Percentiles rank a stretch among this genome's conserved stretches.
These are phyloP conservation scores for Oldenlandia corymbosa DNA, from an alignment of 257 asterid species.

Conservation along the genomic window DNA sequence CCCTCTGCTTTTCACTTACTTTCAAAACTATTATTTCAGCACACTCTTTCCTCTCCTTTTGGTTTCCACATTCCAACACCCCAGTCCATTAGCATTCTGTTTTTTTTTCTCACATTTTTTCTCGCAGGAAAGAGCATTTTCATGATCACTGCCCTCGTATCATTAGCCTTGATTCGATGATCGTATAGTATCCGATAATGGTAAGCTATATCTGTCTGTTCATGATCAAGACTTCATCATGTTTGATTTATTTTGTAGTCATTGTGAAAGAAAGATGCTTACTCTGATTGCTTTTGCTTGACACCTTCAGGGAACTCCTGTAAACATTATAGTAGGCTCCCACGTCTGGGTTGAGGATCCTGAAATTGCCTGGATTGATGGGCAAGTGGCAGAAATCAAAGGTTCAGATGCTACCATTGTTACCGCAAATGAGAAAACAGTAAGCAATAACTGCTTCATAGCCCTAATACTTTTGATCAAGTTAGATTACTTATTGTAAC, in stretches of 20 bases:
- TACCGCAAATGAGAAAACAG: conserved; percentile 59
- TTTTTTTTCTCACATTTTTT: conserved; percentile 13
- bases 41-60: conserved; percentile 33
- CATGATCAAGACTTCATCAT: conserved; percentile 14
- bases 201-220: conserved; percentile 45
- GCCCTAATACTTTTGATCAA: neutral
- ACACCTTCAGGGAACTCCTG: conserved; percentile 81
- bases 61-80: conserved; percentile 33
- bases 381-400: conserved; percentile 62
- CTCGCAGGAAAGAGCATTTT: conserved; percentile 9
- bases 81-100: conserved; percentile 30
- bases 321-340: conserved; percentile 82
- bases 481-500: neutral
- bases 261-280: neutral
- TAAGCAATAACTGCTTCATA: conserved; percentile 31
- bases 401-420: conserved; percentile 61
- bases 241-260: neutral
- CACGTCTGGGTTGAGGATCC: conserved; percentile 92
- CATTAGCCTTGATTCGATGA: conserved; percentile 39
- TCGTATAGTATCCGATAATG: conserved; percentile 55
- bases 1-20: conserved; percentile 55
- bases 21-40: conserved; percentile 43
- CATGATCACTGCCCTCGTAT: conserved; percentile 14
- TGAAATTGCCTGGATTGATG: conserved; percentile 83
- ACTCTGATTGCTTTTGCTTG: conserved; percentile 9